Evolutionary conservation across 345 rosid genomes (phyloP).

Genomic region (Erucastrum elatum): DNA sequence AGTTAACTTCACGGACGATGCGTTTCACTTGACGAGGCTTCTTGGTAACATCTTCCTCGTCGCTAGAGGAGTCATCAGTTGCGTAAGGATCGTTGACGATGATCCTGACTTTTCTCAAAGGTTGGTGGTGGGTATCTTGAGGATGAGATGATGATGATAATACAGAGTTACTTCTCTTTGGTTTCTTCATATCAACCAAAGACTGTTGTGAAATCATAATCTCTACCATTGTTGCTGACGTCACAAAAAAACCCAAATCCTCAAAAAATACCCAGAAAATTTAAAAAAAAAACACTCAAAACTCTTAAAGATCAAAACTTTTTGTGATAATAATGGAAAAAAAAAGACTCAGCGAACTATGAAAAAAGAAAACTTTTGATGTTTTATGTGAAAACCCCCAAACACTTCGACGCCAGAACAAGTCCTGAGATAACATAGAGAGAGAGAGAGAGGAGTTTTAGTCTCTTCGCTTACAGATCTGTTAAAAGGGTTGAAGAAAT

Average conservation of each 20-base stretch:
- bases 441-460: neutral
- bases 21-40: constrained; percentile 42
- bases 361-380: constrained; percentile 50
- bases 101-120: constrained; percentile 62
- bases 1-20: constrained; percentile 54
- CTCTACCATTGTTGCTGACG: constrained; percentile 41
- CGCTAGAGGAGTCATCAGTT: constrained; percentile 81
- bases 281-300: neutral
- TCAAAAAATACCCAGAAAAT: constrained; percentile 31
- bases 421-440: constrained; percentile 52
- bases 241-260: constrained; percentile 33
- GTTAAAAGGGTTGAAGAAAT: neutral
- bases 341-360: constrained; percentile 55
- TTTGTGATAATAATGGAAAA: constrained; percentile 33
- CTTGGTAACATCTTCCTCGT: constrained; percentile 54
- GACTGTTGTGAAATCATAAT: constrained; percentile 26
- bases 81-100: constrained; percentile 78
- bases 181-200: constrained; percentile 22
- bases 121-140: constrained; percentile 26
- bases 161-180: constrained; percentile 20
- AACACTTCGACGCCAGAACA: constrained; percentile 77
- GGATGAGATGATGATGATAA: constrained; percentile 2
- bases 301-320: constrained; percentile 8
- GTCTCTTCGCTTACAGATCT: neutral
- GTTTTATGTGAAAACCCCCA: constrained; percentile 72